These are phyloP conservation scores for Camellia sinensis DNA, from an alignment of 148 eudicot species.

Conservation along the genomic window DNA sequence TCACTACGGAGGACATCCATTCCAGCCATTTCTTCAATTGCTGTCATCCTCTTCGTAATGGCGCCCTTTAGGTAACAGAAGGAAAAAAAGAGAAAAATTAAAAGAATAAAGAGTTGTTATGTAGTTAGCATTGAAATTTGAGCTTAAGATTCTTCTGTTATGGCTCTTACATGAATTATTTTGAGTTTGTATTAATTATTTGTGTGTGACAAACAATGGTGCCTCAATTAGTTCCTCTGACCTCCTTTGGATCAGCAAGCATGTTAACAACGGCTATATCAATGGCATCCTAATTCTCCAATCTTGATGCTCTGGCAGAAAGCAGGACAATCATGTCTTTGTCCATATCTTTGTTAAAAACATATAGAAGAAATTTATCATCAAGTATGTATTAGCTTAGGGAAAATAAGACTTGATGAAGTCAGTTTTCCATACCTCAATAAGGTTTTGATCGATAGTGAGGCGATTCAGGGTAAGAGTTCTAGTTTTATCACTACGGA, in stretches of 20 bases:
- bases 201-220: background rate
- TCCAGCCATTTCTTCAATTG: constrained; percentile 88
- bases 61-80: constrained; percentile 49
- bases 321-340: too few species aligned
- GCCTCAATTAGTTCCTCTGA: background rate
- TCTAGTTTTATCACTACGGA: constrained; percentile 81
- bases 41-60: constrained; percentile 82
- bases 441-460: constrained; percentile 61
- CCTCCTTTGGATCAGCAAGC: too few species aligned
- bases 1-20: constrained; percentile 88
- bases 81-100: background rate
- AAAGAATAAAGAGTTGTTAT: background rate
- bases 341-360: too few species aligned
- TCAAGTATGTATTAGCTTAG: too few species aligned
- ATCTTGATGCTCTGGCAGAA: too few species aligned
- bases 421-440: constrained; percentile 47
- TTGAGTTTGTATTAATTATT: background rate
- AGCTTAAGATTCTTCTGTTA: constrained; percentile 5
- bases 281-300: too few species aligned
- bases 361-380: too few species aligned
- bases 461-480: constrained; percentile 71
- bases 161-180: background rate
- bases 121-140: background rate
- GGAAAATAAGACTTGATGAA: background rate
- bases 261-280: too few species aligned